Conservation (phyloP, 192 early-diverging fungal genomes). For the Jimgerdemannia flammicorona region DNA sequence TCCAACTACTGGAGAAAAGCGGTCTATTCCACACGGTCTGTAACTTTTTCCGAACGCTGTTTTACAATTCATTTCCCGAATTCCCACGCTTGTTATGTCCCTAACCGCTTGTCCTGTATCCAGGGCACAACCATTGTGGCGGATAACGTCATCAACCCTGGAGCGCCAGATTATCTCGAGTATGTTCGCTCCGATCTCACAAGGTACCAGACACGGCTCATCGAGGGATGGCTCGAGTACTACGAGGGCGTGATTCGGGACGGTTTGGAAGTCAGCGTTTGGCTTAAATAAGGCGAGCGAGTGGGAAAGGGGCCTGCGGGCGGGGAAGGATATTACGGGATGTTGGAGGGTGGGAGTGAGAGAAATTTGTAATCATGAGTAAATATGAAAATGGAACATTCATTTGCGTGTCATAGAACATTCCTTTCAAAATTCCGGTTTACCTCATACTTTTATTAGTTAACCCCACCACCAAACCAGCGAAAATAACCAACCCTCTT, state of each 20-base stretch:
- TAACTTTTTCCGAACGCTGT: background rate
- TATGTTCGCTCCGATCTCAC: conserved; percentile 5
- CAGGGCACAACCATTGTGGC: conserved; percentile 7
- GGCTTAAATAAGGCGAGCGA: background rate
- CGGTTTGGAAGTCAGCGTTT: background rate
- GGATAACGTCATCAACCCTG: conserved; percentile 15
- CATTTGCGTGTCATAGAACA: too few relatives aligned
- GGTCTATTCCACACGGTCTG: conserved; percentile 4
- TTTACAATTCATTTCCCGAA: too few relatives aligned
- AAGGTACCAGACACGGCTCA: background rate
- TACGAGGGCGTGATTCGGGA: background rate
- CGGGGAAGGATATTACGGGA: too few relatives aligned
- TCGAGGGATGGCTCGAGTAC: background rate
- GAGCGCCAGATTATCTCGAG: conserved; percentile 16
- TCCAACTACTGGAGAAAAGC: conserved; percentile 7
- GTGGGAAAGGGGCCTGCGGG: background rate
- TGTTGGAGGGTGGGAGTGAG: too few relatives aligned
- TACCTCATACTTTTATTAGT: too few relatives aligned
- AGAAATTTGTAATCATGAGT: too few relatives aligned
- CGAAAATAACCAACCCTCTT: too few relatives aligned
- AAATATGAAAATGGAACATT: too few relatives aligned
- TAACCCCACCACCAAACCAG: too few relatives aligned
- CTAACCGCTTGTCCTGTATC: too few relatives aligned
- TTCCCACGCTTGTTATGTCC: too few relatives aligned
- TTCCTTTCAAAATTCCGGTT: too few relatives aligned